Conservation (phyloP, 140 eudicot species). For the Erigeron philadelphicus region DNA sequence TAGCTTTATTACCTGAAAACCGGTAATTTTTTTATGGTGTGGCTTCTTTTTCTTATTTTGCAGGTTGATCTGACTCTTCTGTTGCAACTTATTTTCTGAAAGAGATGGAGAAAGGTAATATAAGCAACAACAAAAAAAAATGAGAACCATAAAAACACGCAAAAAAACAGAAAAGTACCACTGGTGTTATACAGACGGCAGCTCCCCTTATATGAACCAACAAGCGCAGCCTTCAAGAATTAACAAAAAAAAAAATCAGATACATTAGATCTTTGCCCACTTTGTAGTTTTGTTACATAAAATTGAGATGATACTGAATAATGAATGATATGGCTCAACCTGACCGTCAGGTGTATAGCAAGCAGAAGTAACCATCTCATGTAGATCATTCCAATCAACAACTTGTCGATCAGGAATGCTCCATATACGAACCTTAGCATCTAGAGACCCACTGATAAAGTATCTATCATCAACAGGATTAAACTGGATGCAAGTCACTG, state of each 20-base stretch:
- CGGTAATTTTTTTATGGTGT: conserved; percentile 90
- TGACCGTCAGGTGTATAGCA: conserved; percentile 99
- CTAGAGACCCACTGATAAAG: conserved; percentile 95
- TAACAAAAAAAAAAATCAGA: conserved; percentile 34
- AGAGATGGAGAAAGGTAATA: conserved; percentile 9
- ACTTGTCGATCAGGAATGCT: conserved; percentile 90
- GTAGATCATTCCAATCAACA: conserved; percentile 96
- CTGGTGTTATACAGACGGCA: conserved; percentile 74
- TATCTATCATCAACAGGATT: conserved; percentile 91
- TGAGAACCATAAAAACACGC: neutral
- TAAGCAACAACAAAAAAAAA: neutral
- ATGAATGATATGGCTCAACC: conserved; percentile 43
- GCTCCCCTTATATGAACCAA: conserved; percentile 96
- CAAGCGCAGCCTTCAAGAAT: conserved; percentile 76
- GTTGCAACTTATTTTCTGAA: conserved; percentile 89
- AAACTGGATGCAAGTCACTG: conserved; percentile 99
- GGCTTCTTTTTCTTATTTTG: conserved; percentile 92
- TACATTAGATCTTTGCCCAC: conserved; percentile 7
- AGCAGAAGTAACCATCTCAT: conserved; percentile 99
- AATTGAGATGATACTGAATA: neutral
- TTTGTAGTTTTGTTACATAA: conserved; percentile 15
- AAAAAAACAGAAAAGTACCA: conserved; percentile 33
- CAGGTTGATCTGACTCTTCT: conserved; percentile 72
- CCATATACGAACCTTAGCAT: conserved; percentile 96
- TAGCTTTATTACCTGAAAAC: conserved; percentile 68